Evolutionary conservation across 352 stramenopile genomes (phyloP).

Genomic region (Pythium sukuiense): DNA sequence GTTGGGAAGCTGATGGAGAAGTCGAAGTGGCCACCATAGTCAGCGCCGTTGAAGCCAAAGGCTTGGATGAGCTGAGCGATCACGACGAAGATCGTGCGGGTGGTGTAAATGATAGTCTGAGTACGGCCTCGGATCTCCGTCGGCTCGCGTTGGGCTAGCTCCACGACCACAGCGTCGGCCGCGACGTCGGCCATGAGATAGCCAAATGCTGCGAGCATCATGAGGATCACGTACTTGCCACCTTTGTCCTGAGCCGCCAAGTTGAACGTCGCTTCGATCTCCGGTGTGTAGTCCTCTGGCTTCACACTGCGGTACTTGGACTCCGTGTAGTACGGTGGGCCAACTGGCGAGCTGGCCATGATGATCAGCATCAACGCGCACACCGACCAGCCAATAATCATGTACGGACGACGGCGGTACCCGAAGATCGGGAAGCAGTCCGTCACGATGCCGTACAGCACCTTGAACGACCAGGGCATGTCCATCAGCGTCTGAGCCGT

Average conservation of each 20-base stretch:
- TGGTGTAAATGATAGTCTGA: constrained; percentile 52
- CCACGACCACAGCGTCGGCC: constrained; percentile 55
- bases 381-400: constrained; percentile 56
- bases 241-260: constrained; percentile 34
- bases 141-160: constrained; percentile 56
- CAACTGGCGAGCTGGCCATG: constrained; percentile 42
- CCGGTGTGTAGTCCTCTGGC: constrained; percentile 18
- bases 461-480: constrained; percentile 63
- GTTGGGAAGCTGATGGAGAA: constrained; percentile 47
- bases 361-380: constrained; percentile 47
- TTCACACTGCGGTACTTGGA: constrained; percentile 22
- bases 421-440: constrained; percentile 34
- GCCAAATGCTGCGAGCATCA: constrained; percentile 31
- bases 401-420: constrained; percentile 56
- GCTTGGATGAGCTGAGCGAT: constrained; percentile 39
- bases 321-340: constrained; percentile 57
- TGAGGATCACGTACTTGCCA: constrained; percentile 51
- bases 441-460: constrained; percentile 55
- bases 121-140: constrained; percentile 48
- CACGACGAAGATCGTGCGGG: constrained; percentile 36
- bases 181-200: constrained; percentile 56
- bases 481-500: constrained; percentile 35
- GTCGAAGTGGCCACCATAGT: constrained; percentile 52
- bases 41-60: constrained; percentile 51
- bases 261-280: constrained; percentile 40